These are phyloP conservation scores for Aspergillus coremiiformis DNA, from an alignment of 495 filamentous ascomycete genomes.

Conservation along the genomic window DNA sequence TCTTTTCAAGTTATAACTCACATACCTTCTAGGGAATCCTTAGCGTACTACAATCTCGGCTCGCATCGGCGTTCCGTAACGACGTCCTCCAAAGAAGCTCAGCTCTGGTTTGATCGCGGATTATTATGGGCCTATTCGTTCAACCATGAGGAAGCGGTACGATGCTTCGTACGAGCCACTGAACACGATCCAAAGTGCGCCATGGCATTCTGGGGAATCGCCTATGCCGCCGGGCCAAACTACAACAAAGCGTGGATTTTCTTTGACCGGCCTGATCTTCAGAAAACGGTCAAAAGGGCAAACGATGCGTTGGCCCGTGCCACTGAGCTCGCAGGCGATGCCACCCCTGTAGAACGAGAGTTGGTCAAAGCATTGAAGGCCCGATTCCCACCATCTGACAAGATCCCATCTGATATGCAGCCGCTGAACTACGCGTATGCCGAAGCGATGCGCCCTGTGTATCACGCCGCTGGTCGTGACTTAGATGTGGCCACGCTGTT, in stretches of 20 bases:
- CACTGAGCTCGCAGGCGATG: constrained; percentile 14
- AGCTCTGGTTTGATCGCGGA: constrained; percentile 33
- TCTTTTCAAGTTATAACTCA: background rate
- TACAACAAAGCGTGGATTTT: constrained; percentile 63
- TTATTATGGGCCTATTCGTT: constrained; percentile 31
- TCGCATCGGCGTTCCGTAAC: background rate
- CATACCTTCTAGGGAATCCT: background rate
- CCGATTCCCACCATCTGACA: constrained; percentile 39
- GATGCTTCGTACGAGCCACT: constrained; percentile 11
- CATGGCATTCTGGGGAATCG: constrained; percentile 61
- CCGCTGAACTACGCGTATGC: constrained; percentile 48
- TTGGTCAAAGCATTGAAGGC: constrained; percentile 46
- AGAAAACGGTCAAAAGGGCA: constrained; percentile 30
- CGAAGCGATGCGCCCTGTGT: constrained; percentile 49
- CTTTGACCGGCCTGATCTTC: constrained; percentile 48
- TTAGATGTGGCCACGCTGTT: constrained; percentile 51
- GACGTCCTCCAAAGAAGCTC: constrained; percentile 14
- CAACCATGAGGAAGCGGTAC: constrained; percentile 28
- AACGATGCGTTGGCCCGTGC: constrained; percentile 34
- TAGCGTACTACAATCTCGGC: constrained; percentile 2
- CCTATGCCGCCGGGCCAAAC: constrained; percentile 57
- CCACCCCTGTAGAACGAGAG: constrained; percentile 39
- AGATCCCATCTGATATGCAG: constrained; percentile 26
- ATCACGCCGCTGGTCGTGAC: constrained; percentile 39
- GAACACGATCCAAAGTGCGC: constrained; percentile 42